Base-by-base conservation (phyloP, 768 basidiomycete genomes). In the Leccinellum luteum region DNA sequence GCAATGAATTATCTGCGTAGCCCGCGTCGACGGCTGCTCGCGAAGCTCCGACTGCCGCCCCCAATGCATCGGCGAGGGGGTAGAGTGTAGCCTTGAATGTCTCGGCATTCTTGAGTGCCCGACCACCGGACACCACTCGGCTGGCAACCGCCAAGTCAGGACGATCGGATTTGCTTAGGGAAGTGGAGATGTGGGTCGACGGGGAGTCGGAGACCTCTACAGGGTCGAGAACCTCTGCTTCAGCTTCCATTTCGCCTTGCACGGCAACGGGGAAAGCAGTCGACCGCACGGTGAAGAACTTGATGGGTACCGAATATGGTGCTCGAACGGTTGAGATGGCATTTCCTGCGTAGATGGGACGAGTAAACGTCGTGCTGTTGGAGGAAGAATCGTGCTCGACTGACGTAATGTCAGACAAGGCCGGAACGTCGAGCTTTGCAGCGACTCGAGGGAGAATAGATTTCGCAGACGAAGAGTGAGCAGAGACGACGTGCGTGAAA, bases 1-100 rank as follows among this genome's bases (percentile, higher is more conserved):
- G 97, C 51, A 98, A 69, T 4, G 92, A 94, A 75, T 98, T 98
- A 73, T 98, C 97, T 28, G 93, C 94, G 67, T 98, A 98, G 1
- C 97, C 97, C 27, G 94, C 92, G 72, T 99, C 97, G 17, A 99
- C 97, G 4, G 97, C 97, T 6, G 97, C 97, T 54, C 97, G 86
- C 19, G 92, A 94, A n/a, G 97, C 97, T 58, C 97, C 97, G 58
- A 99, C 91, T 28, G 96, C 96, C 9, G 97, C 97, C 41, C 92
- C 93, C 21, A 99, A 80, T 2, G 81, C 86, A 69, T 98, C 97
- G 2, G 96, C 97, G 17, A 98, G 83, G 0, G 97, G 97, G 65
- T 94, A 88, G 35, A 98, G 77, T 10, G 88, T 89, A 30, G 80
- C 73, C 52, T 87, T 83, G 75, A 99, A 99, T n/a, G 89, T 94